phyloP scores from a whole-genome alignment of 805 yeast genomes.

The Metschnikowia kunwiensis region DNA sequence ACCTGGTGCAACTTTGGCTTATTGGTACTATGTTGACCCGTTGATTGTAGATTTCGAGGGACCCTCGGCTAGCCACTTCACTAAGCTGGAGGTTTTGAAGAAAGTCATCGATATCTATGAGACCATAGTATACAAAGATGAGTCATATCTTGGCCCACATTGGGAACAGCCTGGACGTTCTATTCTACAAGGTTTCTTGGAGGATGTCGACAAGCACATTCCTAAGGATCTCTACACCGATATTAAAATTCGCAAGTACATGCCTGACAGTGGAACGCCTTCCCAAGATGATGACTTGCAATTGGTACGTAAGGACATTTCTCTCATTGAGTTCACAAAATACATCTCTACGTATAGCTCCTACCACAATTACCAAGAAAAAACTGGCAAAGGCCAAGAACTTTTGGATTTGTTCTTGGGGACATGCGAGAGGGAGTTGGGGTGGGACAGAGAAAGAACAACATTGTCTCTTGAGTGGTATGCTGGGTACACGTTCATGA shows the following conservation, averaged over 20 bases:
- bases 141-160: constrained; percentile 54
- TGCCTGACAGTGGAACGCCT: constrained; percentile 16
- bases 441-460: constrained; percentile 42
- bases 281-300: constrained; percentile 25
- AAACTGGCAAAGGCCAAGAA: constrained; percentile 32
- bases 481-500: constrained; percentile 50
- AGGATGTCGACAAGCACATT: constrained; percentile 39
- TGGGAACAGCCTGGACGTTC: constrained; percentile 88
- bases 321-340: constrained; percentile 44
- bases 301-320: constrained; percentile 31
- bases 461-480: constrained; percentile 45
- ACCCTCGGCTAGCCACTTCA: constrained; percentile 13
- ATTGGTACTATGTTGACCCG: constrained; percentile 28
- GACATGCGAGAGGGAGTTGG: constrained; percentile 39
- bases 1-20: constrained; percentile 21
- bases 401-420: constrained; percentile 32
- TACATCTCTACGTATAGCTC: constrained; percentile 73
- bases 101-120: constrained; percentile 30
- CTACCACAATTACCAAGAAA: constrained; percentile 52
- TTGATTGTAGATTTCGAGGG: constrained; percentile 28
- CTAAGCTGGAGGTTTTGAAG: constrained; percentile 16
- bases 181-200: constrained; percentile 45
- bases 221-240: constrained; percentile 44
- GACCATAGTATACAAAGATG: constrained; percentile 41
- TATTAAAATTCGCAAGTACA: constrained; percentile 26